Evolutionary conservation across 208 protist genomes (phyloP).

Genomic region (Kentomonas sorsogonicus): DNA sequence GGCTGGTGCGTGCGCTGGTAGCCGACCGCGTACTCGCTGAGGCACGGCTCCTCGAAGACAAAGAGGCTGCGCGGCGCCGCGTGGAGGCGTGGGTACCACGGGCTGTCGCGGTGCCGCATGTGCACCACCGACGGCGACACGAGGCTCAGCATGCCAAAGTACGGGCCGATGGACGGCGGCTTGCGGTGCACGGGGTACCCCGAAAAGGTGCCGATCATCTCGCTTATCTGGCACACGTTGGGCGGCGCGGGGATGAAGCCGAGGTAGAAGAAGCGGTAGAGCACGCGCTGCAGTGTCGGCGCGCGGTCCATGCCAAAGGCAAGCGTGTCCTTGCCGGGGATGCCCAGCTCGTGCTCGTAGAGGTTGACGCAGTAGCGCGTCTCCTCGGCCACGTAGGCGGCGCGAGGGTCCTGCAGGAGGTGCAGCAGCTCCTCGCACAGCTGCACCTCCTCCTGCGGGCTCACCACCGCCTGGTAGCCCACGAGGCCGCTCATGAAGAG

Average conservation of each 20-base stretch:
- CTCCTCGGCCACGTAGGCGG: slow-evolving; percentile 84
- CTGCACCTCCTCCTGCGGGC: slow-evolving; percentile 58
- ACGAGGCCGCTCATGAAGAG: slow-evolving; percentile 69
- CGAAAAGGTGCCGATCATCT: slow-evolving; percentile 87
- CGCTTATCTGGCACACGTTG: slow-evolving; percentile 86
- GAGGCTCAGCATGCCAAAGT: slow-evolving; percentile 84
- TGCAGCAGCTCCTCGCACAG: slow-evolving; percentile 77
- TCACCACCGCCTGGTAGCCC: slow-evolving; percentile 81
- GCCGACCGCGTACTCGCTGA: slow-evolving; percentile 81
- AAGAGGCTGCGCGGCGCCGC: slow-evolving; percentile 75
- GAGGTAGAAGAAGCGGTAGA: slow-evolving; percentile 72
- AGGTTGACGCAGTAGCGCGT: slow-evolving; percentile 88
- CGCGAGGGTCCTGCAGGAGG: slow-evolving; percentile 57
- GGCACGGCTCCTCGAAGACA: slow-evolving; percentile 73
- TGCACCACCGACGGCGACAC: slow-evolving; percentile 78
- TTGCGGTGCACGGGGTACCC: slow-evolving; percentile 86
- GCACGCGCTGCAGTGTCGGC: slow-evolving; percentile 62
- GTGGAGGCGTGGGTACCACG: slow-evolving; percentile 84
- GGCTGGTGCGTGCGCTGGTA: slow-evolving; percentile 84
- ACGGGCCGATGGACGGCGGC: slow-evolving; percentile 69
- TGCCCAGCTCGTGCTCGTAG: slow-evolving; percentile 75
- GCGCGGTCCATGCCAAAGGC: slow-evolving; percentile 66
- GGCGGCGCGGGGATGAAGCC: slow-evolving; percentile 76
- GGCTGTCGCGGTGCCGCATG: slow-evolving; percentile 71
- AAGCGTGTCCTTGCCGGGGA: slow-evolving; percentile 77